Percentiles rank a stretch among this genome's conserved stretches.
Evolutionary conservation across 1,284 basidiomycete species (phyloP).

Genomic region (Cystobasidium slooffiae): DNA sequence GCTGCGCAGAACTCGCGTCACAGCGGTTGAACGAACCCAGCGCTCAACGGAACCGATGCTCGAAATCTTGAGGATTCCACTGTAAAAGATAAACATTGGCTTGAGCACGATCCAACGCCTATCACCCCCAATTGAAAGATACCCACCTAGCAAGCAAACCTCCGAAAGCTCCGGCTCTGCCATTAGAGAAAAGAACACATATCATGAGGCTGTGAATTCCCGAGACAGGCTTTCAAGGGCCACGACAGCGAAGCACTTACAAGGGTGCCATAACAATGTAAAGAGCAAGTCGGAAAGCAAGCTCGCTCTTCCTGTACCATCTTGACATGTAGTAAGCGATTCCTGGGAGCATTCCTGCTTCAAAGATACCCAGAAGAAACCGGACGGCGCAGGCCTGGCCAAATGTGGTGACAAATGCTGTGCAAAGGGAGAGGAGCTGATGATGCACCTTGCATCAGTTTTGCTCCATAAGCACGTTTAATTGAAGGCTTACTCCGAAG

Average conservation of each 20-base stretch:
- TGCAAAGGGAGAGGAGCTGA: conserved; percentile 35
- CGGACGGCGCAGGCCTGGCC: conserved; percentile 31
- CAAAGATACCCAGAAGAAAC: conserved; percentile 33
- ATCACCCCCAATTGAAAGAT: conserved; percentile 43
- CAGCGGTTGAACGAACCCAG: background rate
- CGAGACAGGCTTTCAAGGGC: background rate
- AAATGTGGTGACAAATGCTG: conserved; percentile 25
- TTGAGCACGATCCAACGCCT: no score
- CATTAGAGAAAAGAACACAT: conserved; percentile 3
- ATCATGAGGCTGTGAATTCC: background rate
- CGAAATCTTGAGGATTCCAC: conserved; percentile 45
- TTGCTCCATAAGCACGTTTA: conserved; percentile 41
- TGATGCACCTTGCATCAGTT: background rate
- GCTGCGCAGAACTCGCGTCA: conserved; percentile 14
- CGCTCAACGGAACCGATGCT: conserved; percentile 43
- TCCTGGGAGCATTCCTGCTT: conserved; percentile 53
- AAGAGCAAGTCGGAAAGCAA: conserved; percentile 54
- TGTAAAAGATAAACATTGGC: no score
- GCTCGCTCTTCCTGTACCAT: conserved; percentile 56
- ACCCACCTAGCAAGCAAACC: conserved; percentile 41
- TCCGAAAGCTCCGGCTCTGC: conserved; percentile 26
- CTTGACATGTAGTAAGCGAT: conserved; percentile 55
- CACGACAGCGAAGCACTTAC: conserved; percentile 45
- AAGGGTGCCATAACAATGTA: conserved; percentile 52
- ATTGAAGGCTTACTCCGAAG: conserved; percentile 45